These are phyloP conservation scores for Venustampulla echinocandica DNA, from an alignment of 495 filamentous ascomycete genomes.

Conservation along the genomic window DNA sequence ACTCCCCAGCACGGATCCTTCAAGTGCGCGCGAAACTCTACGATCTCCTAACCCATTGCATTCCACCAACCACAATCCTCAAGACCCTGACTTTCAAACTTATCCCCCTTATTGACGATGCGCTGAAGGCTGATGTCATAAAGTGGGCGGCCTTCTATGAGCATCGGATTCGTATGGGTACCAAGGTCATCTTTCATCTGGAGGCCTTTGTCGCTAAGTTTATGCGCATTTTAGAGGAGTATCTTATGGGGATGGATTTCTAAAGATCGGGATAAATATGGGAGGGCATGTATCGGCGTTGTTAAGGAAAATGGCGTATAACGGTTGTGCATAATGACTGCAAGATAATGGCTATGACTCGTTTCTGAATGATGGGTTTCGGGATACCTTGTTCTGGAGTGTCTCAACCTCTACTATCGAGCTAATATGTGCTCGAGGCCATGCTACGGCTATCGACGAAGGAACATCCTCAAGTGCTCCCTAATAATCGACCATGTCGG, in stretches of 20 bases:
- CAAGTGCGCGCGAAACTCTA: conserved; percentile 87
- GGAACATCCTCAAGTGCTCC: no score
- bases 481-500: no score
- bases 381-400: no score
- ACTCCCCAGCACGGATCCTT: conserved; percentile 76
- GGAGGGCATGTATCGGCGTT: background rate
- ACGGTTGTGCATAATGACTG: background rate
- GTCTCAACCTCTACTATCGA: no score
- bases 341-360: background rate
- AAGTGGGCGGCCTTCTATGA: conserved; percentile 97
- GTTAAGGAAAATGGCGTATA: background rate
- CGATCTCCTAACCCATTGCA: conserved; percentile 92
- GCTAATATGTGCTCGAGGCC: no score
- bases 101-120: conserved; percentile 76
- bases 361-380: background rate
- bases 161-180: conserved; percentile 82
- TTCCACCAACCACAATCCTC: conserved; percentile 83
- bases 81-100: conserved; percentile 93
- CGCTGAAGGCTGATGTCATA: conserved; percentile 82
- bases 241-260: conserved; percentile 86
- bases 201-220: conserved; percentile 98
- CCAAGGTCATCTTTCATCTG: conserved; percentile 94
- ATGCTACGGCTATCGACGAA: no score
- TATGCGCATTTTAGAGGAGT: conserved; percentile 91
- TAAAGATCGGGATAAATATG: conserved; percentile 17